These are phyloP conservation scores for Alloteropsis semialata DNA, from an alignment of 176 grass and related monocot species.

Conservation along the genomic window DNA sequence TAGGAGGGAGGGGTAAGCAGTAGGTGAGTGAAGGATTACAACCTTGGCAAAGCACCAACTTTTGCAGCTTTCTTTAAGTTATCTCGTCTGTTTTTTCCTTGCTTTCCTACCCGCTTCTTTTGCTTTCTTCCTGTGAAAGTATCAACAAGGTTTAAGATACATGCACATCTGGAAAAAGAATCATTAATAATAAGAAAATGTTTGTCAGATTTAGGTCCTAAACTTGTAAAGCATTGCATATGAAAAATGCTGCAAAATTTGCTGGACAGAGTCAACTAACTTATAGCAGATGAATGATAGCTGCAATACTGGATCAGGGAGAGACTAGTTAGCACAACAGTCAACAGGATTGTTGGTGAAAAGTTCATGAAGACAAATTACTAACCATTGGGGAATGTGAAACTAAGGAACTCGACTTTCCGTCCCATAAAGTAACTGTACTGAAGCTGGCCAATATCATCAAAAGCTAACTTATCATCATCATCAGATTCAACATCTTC, in stretches of 20 bases:
- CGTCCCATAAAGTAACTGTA: too few relatives aligned
- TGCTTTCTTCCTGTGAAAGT: slow-evolving; percentile 84
- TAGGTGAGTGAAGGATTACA: slow-evolving; percentile 25
- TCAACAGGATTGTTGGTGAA: not conserved
- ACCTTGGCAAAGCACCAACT: slow-evolving; percentile 85
- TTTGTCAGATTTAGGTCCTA: not conserved
- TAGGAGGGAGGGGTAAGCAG: not conserved
- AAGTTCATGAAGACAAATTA: slow-evolving; percentile 8
- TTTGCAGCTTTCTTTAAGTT: slow-evolving; percentile 88
- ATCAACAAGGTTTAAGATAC: slow-evolving; percentile 37
- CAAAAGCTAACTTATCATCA: too few relatives aligned
- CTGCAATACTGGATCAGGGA: not conserved
- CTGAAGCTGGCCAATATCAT: too few relatives aligned
- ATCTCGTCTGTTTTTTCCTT: slow-evolving; percentile 74
- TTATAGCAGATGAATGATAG: not conserved
- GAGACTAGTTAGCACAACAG: not conserved
- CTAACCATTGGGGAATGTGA: slow-evolving; percentile 25
- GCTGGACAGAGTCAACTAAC: not conserved
- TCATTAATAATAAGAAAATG: not conserved
- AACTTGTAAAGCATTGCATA: not conserved
- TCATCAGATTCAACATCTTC: not conserved
- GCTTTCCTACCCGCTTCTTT: slow-evolving; percentile 82
- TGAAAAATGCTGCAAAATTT: not conserved
- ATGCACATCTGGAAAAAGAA: not conserved
- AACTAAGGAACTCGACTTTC: too few relatives aligned